Evolutionary conservation across 1,284 basidiomycete genomes (phyloP), one percentile per base, ranked within the genome.

Genomic region (Rhodotorula sp.): DNA sequence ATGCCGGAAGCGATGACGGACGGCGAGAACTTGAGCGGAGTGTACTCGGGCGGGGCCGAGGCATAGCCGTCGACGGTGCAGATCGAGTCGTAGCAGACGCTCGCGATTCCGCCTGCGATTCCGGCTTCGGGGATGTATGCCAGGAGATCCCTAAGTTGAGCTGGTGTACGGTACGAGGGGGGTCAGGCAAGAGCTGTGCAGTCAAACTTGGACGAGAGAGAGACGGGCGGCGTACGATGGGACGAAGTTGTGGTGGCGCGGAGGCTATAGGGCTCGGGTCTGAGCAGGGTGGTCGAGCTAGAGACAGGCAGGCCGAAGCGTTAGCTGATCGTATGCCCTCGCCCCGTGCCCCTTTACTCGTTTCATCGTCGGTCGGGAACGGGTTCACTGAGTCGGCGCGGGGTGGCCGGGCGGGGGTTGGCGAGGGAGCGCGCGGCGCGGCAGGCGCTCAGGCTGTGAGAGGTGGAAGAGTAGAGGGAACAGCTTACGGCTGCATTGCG

Each of bases 1-100:
- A 84, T 83, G 4, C 80, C 81, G 4, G 74, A 71, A 7, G 80
- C 72, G 43, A 92, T 79, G 15, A 83, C 84, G 26, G 90, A 84
- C 0, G 89, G 87, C 1, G 88, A 83, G 59, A 93, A 85, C 8
- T 21, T 14, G 46, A 76, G 65, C 31, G 69, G 62, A 18, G 75
- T 74, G 51, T 69, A 72, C 46, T 58, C 60, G 31, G 68, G 68
- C 16, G 51, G 49, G 1, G 56, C 62, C 5, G 57, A 34, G 46
- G 54, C 46, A 47, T 62, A 70, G 26, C 72, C 66, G 31, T 65
- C 64, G 54, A 72, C 68, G 12, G 49, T 31, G 21, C 65, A 71
- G 61, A 76, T 58, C 48, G 68, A 67, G 64, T 74, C 67, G 61
- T 68, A 70, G 57, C 70, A 70, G 34, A 69, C 63, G 21, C 47